Base-by-base conservation (phyloP, 768 basidiomycete genomes). In the Russula ochroleuca region DNA sequence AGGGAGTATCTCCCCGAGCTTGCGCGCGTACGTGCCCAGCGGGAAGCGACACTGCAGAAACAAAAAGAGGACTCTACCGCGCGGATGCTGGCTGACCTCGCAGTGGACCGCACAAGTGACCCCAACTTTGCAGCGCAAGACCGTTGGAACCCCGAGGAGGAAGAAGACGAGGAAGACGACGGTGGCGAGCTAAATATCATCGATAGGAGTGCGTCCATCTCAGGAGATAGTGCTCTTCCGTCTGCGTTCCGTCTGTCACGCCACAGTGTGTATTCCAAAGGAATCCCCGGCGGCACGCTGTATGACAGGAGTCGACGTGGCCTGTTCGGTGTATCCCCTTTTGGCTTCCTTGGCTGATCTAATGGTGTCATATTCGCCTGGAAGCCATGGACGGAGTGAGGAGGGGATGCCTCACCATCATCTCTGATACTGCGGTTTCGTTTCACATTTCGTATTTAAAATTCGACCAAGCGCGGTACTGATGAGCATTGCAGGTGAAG, bases 1-100 rank as follows among this genome's bases (percentile, higher is more conserved):
- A 96, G 93, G 65, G 92, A 94, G 59, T 99, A 98, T 73, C 81
- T 94, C 38, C 94, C 95, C 0, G 95, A 98, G 71, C 81, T 98
- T 6, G 81, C 87, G 49, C 83, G 85, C 38, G 84, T 93, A 19
- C 83, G 83, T 17, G 80, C 79, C 9, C 77, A 79, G 4, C 82
- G 87, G 33, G 87, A 90, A 59, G 79, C 84, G 68, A 80, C 83
- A 0, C 78, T 92, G 10, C 79, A 83, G 57, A 83, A 81, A 45
- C 78, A 78, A 49, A 92, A 93, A 71, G 79, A 85, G 28, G 92
- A 93, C 60, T 91, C 88, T 0, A 79, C 95, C 77, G 81, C 80
- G 68, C 79, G 88, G 50, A 73, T 94, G 64, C 85, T 95, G 86
- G 79, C 82, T 60, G 94, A 95, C 73, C 82, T 95, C 38, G 79